Evolutionary conservation across 495 filamentous ascomycete genomes (phyloP).

Genomic region (Talaromyces adpressus): DNA sequence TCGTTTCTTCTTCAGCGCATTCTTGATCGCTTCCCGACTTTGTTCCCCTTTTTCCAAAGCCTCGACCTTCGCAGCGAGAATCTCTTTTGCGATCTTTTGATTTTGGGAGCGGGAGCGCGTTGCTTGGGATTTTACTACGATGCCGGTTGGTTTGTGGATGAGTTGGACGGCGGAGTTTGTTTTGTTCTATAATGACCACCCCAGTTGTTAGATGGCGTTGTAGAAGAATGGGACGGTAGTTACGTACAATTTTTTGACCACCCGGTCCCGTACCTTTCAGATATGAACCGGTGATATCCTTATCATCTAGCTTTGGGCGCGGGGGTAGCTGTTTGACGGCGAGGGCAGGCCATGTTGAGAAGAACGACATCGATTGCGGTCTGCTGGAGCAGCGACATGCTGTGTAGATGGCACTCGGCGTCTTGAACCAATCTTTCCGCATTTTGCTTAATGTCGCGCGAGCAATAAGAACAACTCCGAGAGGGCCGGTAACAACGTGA

Average conservation of each 20-base stretch:
- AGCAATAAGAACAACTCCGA: background rate
- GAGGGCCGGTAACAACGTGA: background rate
- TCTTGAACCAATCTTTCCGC: background rate
- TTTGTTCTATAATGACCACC: slow-evolving; percentile 63
- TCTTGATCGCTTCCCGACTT: slow-evolving; percentile 51
- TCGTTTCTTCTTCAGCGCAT: slow-evolving; percentile 47
- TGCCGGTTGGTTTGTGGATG: slow-evolving; percentile 78
- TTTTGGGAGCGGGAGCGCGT: slow-evolving; percentile 86
- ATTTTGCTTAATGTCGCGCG: background rate
- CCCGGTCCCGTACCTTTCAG: slow-evolving; percentile 90
- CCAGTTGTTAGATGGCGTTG: background rate
- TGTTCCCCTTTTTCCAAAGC: slow-evolving; percentile 51
- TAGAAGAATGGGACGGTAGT: background rate
- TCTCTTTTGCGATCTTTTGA: slow-evolving; percentile 71
- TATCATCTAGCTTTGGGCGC: slow-evolving; percentile 65
- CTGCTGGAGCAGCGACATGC: background rate
- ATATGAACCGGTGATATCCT: slow-evolving; percentile 75
- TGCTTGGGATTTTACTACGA: slow-evolving; percentile 87
- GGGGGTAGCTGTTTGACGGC: slow-evolving; percentile 60
- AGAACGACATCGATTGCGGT: slow-evolving; percentile 8
- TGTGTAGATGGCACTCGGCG: background rate
- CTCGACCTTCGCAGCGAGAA: slow-evolving; percentile 76
- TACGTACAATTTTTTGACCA: slow-evolving; percentile 77
- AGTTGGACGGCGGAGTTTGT: slow-evolving; percentile 92
- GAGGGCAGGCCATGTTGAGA: slow-evolving; percentile 19